phyloP scores from a whole-genome alignment of 225 moss, liverwort and hornwort genomes.

The Physcomitrellopsis africana region DNA sequence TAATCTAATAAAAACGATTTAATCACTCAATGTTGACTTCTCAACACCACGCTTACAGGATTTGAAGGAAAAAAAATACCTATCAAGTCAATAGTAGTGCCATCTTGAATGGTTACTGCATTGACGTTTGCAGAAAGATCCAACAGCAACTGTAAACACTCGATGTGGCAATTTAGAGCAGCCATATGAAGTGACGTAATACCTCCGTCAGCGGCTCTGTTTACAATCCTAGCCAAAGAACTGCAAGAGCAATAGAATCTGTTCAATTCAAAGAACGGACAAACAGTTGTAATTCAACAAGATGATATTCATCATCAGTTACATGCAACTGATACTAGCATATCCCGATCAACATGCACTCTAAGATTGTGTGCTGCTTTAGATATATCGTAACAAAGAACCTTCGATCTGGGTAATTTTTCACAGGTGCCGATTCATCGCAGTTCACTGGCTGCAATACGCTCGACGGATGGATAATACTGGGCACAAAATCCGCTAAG shows the following conservation, averaged over 20 bases:
- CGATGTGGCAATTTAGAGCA: conserved; percentile 86
- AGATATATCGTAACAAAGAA: conserved; percentile 3
- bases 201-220: conserved; percentile 94
- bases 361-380: neutral
- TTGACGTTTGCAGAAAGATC: conserved; percentile 81
- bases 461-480: conserved; percentile 71
- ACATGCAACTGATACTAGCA: conserved; percentile 3
- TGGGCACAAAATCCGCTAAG: conserved; percentile 87
- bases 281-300: conserved; percentile 4
- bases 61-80: conserved; percentile 42
- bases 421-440: conserved; percentile 66
- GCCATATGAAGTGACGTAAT: conserved; percentile 95
- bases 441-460: conserved; percentile 52
- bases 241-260: conserved; percentile 47
- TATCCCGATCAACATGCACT: conserved; percentile 4
- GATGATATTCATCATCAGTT: too few relatives aligned
- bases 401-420: conserved; percentile 73
- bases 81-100: conserved; percentile 97
- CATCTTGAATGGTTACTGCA: conserved; percentile 85
- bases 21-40: conserved; percentile 5
- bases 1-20: neutral
- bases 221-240: conserved; percentile 76
- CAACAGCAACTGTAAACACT: conserved; percentile 87
- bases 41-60: conserved; percentile 14
- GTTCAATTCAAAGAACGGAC: conserved; percentile 23